Evolutionary conservation across 495 filamentous ascomycete species (phyloP), one percentile per base, ranked within the genome.

Genomic region (Penicillium salamii): DNA sequence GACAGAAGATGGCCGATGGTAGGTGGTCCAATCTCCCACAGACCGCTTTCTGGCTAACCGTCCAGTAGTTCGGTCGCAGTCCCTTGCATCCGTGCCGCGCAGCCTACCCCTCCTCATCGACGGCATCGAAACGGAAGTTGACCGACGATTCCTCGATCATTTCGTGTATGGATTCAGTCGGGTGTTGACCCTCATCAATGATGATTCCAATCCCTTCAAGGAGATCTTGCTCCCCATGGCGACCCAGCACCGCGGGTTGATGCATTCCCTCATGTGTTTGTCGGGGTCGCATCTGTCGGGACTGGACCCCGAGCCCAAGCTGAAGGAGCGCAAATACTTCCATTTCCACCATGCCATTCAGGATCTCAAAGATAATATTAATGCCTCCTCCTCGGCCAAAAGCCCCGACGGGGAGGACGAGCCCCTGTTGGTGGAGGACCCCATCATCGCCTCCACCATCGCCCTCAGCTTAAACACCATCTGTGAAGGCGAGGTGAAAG

Each of bases 231-330:
- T 96, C 7, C 88, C 90, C 19, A 87, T 96, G 77, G 91, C 91
- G 0, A 81, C 89, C 11, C 77, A 85, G 46, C 88, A 96, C 61
- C 79, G 82, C 40, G 90, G 91, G 12, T 75, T 96, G 34, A 96
- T 96, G 91, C 91, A 96, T 66, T 93, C 90, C 26, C 82, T 96
- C 42, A 80, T 96, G 47, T 91, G 88, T 41, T 78, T 96, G 5
- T 87, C 91, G 7, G 87, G 88, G 44, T 91, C 86, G 43, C 90
- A 96, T 55, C 77, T 96, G 44, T 75, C 73, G 3, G 74, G 73
- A 2, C 61, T 76, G 5, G 76, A 78, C 41, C 68, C 67, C 1
- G 71, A 72, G 42, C 71, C 76, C 7, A 59, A 67, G 36, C 39
- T 71, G 46, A 70, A 66, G 26, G 73, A 77, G 46, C 71, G 74